A percentile compares a stretch with the other conserved stretches of the same genome.
These are phyloP conservation scores for Mycena crocata DNA, from an alignment of 768 basidiomycete species.

Conservation along the genomic window DNA sequence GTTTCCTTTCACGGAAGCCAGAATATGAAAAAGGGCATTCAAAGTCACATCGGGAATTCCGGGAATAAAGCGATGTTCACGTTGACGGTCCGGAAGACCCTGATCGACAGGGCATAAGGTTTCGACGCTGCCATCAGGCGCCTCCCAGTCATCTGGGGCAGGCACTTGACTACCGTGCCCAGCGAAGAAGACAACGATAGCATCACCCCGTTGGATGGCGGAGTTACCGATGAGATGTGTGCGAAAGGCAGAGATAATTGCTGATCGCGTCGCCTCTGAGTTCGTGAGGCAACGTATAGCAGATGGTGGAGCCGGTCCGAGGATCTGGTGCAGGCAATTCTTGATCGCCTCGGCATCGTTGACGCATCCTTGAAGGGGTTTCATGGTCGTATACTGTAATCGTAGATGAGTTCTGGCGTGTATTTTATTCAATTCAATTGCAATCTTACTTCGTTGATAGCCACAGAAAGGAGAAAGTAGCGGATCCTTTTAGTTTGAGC, in stretches of 20 bases:
- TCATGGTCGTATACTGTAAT: not conserved
- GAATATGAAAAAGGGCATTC: slow-evolving; percentile 1
- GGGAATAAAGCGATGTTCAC: not conserved
- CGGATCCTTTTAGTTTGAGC: not conserved
- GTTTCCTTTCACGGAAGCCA: slow-evolving; percentile 15
- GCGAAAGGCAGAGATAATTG: not conserved
- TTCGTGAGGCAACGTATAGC: not conserved
- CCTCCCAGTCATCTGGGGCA: not conserved
- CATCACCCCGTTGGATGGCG: slow-evolving; percentile 68
- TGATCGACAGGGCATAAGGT: slow-evolving; percentile 14
- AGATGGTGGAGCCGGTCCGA: not conserved
- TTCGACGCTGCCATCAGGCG: slow-evolving; percentile 1
- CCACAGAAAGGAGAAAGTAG: not conserved
- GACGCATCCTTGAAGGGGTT: not conserved
- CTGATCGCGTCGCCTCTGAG: not conserved
- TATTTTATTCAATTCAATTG: not conserved
- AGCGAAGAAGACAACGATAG: slow-evolving; percentile 77
- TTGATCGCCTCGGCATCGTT: not conserved
- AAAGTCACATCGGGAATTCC: slow-evolving; percentile 20
- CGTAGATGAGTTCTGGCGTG: not conserved
- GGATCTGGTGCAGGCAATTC: not conserved
- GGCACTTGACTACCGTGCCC: slow-evolving; percentile 54
- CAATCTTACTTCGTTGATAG: not conserved
- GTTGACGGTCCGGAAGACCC: not conserved
- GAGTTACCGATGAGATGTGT: slow-evolving; percentile 56